These are phyloP conservation scores for Elsinoe australis DNA, from an alignment of 2,329 filamentous ascomycete species.

Conservation along the genomic window DNA sequence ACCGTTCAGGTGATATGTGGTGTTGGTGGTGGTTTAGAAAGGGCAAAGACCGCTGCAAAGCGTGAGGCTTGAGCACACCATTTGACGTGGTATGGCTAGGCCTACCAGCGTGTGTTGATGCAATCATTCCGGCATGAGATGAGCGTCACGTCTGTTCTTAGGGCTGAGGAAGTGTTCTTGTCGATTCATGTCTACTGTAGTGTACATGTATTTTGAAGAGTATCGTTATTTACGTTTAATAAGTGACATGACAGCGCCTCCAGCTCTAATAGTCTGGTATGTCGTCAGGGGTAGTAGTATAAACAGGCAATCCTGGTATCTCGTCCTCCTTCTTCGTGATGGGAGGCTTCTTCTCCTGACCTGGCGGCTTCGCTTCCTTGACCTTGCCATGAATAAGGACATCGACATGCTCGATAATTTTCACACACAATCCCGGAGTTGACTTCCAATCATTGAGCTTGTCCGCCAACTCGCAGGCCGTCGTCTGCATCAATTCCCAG, in stretches of 20 bases:
- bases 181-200: too few species aligned
- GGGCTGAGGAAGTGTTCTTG: not conserved
- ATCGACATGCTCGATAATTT: constrained; percentile 20
- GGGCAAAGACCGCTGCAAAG: constrained; percentile 7
- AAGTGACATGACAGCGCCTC: too few species aligned
- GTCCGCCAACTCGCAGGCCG: constrained; percentile 22
- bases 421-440: constrained; percentile 18
- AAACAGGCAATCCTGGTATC: not conserved
- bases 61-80: constrained; percentile 1
- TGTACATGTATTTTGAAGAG: too few species aligned
- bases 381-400: constrained; percentile 3
- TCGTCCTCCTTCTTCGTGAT: constrained; percentile 1
- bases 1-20: not conserved
- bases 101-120: too few species aligned
- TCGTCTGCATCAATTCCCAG: constrained; percentile 23
- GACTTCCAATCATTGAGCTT: constrained; percentile 21
- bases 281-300: too few species aligned
- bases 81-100: not conserved
- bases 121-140: not conserved
- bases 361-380: not conserved
- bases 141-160: constrained; percentile 15
- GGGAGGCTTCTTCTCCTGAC: not conserved
- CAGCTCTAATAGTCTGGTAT: too few species aligned
- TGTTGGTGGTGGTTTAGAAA: not conserved
- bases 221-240: too few species aligned